Evolutionary conservation across 73 alveolate species (phyloP), one percentile per base, ranked within the genome.

Genomic region (Paramecium sonneborni): DNA sequence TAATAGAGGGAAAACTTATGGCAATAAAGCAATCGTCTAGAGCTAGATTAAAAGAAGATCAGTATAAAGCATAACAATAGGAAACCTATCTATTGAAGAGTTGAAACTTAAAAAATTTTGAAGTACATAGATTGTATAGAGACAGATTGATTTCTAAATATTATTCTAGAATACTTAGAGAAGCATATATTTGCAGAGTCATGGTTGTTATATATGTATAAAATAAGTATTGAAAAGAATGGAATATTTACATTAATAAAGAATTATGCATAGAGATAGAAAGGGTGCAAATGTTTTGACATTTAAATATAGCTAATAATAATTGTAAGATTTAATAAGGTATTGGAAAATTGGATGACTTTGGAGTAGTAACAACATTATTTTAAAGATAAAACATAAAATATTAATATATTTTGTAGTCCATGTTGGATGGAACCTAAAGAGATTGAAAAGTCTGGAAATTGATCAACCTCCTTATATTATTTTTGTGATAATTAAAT

Each of bases 381-480:
- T 93, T 88, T n/a, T 43, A 99, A 96, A 62, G 94, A 95, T 70
- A 97, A 94, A 2, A 52, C 68, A 23, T 94, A 97, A 89, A 97
- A 95, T 70, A 96, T 92, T 92, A 95, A 99, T 24, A 87, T 94
- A 48, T 98, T 96, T 44, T 99, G 99, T 1, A 97, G 99, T 48
- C 99, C 99, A 21, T 97, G 97, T 89, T 98, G 99, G 98, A 98
- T 97, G 99, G 99, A 99, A 3, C 99, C 99, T 21, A 99, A 98
- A 95, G 98, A 97, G n/a, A 97, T 98, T 23, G 99, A 96, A 85
- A 95, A 92, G 93, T 96, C 91, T 56, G 99, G 99, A 6, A 93
- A 95, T 76, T 94, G 96, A 18, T 96, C 99, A 1, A 95, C 99
- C 99, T 32, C 99, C 99, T 18, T 97, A 97, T n/a, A n/a, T n/a